A percentile compares a stretch with the other conserved stretches of the same genome.
Conservation (phyloP, 306 rosid species). For the Betula pendula region DNA sequence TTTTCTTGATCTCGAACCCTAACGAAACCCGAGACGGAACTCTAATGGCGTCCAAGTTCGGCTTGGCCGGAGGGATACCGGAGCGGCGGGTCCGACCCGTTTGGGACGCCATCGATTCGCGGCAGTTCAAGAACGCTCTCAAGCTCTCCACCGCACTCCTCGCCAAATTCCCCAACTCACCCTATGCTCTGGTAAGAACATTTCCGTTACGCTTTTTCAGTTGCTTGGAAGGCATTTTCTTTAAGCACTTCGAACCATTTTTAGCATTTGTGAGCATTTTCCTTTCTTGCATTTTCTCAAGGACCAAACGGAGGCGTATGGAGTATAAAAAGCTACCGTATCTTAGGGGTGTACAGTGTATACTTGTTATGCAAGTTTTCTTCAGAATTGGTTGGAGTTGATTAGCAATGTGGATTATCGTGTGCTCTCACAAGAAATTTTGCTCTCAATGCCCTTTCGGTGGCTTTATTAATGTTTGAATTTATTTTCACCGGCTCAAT, state of each 20-base stretch:
- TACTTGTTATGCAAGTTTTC: background rate
- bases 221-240: background rate
- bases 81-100: conserved; percentile 94
- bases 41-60: conserved; percentile 87
- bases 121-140: conserved; percentile 88
- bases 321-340: background rate
- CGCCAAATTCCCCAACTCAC: conserved; percentile 71
- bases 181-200: conserved; percentile 69
- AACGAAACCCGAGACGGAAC: background rate
- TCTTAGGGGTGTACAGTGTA: background rate
- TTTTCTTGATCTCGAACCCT: background rate
- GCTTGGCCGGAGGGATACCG: conserved; percentile 89
- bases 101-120: conserved; percentile 98
- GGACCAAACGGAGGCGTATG: background rate
- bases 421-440: background rate
- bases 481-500: background rate
- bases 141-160: conserved; percentile 70
- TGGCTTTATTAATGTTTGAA: background rate
- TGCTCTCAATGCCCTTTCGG: background rate
- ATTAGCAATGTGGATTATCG: background rate
- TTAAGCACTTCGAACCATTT: background rate
- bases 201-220: background rate
- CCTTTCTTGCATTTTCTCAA: background rate
- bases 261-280: background rate
- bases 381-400: background rate